Percentiles rank a stretch among this genome's conserved stretches.
Evolutionary conservation across 306 rosid species (phyloP).

Genomic region (Comarum palustre): DNA sequence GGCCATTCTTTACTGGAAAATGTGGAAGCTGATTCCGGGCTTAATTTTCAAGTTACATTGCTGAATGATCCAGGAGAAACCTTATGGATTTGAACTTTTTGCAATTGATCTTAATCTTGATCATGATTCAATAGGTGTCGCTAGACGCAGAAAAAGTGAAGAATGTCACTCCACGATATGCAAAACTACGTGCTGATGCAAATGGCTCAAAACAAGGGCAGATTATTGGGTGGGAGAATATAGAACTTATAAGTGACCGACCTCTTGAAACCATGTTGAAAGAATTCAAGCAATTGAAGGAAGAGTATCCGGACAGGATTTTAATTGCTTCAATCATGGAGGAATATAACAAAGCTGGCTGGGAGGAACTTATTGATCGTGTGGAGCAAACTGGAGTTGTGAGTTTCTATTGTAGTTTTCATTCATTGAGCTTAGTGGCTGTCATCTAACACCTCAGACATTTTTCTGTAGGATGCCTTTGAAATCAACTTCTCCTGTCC

Average conservation of each 20-base stretch:
- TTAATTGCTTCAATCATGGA: constrained; percentile 97
- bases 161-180: constrained; percentile 94
- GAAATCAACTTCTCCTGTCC: constrained; percentile 94
- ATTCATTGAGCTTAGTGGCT: background rate
- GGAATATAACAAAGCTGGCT: constrained; percentile 83
- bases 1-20: background rate
- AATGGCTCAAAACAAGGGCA: constrained; percentile 79
- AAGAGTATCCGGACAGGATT: constrained; percentile 86
- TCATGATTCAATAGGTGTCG: constrained; percentile 56
- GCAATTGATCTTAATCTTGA: constrained; percentile 1
- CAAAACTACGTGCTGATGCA: constrained; percentile 62
- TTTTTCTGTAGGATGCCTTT: constrained; percentile 63
- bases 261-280: constrained; percentile 88
- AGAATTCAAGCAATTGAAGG: constrained; percentile 78
- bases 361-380: constrained; percentile 94
- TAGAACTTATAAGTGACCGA: constrained; percentile 86
- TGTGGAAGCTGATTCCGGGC: background rate
- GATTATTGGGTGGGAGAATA: constrained; percentile 95
- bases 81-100: background rate
- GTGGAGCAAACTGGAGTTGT: constrained; percentile 97
- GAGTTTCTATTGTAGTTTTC: background rate
- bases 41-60: background rate
- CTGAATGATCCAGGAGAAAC: background rate
- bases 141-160: constrained; percentile 88
- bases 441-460: constrained; percentile 22